Evolutionary conservation across 208 protist genomes (phyloP).

Genomic region (Entamoeba nuttalli): DNA sequence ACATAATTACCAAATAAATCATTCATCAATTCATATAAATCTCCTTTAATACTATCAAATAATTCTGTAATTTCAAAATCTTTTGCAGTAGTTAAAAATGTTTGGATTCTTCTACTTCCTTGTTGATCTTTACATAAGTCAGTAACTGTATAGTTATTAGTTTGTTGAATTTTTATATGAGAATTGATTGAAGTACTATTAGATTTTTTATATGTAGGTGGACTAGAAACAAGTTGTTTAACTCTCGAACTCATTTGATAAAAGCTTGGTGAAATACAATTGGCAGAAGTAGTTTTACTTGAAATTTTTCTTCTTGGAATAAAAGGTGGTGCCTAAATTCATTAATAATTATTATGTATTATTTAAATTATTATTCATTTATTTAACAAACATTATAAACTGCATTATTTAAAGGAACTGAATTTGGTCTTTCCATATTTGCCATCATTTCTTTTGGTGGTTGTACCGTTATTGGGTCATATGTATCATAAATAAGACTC

Average conservation of each 20-base stretch:
- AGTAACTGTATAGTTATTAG: background rate
- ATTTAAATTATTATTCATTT: no score
- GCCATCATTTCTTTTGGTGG: background rate
- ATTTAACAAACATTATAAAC: background rate
- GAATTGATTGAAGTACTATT: background rate
- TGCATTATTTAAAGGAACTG: background rate
- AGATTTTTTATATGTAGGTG: background rate
- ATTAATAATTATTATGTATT: no score
- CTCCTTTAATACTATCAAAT: background rate
- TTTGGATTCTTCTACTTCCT: background rate
- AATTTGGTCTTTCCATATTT: background rate
- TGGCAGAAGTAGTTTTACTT: background rate
- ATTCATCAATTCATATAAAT: slow-evolving; percentile 47
- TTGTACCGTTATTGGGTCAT: background rate
- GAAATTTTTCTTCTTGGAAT: background rate
- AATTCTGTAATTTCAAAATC: background rate
- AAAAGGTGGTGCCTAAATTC: background rate
- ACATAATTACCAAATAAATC: slow-evolving; percentile 44
- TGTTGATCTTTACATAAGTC: background rate
- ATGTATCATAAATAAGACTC: background rate
- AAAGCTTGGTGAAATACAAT: background rate
- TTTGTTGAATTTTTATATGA: background rate
- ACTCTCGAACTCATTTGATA: background rate
- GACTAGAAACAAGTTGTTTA: background rate
- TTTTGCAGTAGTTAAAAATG: background rate